Evolutionary conservation across 2,329 filamentous ascomycete species (phyloP), one percentile per base, ranked within the genome.

Genomic region (Cyanodermella asteris): DNA sequence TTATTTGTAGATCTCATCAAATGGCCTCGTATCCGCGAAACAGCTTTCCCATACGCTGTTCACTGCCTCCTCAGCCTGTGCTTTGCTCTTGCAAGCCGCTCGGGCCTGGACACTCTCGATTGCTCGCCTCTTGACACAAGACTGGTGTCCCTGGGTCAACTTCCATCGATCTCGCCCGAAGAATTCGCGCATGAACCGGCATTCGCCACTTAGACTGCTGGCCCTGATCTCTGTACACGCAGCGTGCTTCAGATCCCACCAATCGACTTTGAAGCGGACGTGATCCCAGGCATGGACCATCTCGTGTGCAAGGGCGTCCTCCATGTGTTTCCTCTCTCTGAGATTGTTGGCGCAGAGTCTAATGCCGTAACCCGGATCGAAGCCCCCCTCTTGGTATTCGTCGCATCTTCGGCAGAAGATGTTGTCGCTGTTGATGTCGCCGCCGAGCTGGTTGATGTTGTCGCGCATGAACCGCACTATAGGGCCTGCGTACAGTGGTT

Each of bases 1-100:
- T 51, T 39, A 59, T 42, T 78, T 71, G 48, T 91, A 97, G 26
- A 97, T 81, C 46, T 94, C 84, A 47, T 94, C 81, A 50, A 97
- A 97, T 3, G 87, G 87, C 41, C 87, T 61, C 4, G 84, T 94
- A 50, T 97, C 87, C 25, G 66, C 57, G 46, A 91, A 97, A 49
- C 87, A 97, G 39, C 81, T 93, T 37, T 91, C 82, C 80, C 84
- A 97, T n/a, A 97, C 87, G 49, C 91, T 73, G 49, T 94, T 87
- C 29, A 97, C 80, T 14, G 90, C 71, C 51, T 75, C 78, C 25
- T 68, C 64, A 4, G 87, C 87, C 37, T 94, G 77, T 9, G 71
- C 69, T 39, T 91, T 72, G 47, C 91, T 76, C 46, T 76, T 77
- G 44, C 82, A 87, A 23, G 62, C 60, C 10, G 81, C 80, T 32